These are phyloP conservation scores for Stentor coeruleus DNA, from an alignment of 73 alveolate species.

Conservation along the genomic window DNA sequence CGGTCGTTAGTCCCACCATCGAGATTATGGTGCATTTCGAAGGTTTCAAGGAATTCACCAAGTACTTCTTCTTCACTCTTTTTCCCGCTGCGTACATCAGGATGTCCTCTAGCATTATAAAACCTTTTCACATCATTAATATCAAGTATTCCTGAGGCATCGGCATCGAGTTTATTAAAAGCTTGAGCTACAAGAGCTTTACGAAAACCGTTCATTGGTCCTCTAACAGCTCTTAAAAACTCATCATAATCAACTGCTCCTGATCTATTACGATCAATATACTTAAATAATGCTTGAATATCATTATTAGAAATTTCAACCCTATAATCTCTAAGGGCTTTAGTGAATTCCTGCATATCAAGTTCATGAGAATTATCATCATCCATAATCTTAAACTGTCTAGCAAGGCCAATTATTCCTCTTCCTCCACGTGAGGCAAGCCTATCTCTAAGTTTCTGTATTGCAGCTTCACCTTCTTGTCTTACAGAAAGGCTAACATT, in stretches of 20 bases:
- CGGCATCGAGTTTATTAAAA: conserved; percentile 56
- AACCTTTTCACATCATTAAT: conserved; percentile 62
- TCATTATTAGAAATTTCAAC: conserved; percentile 55
- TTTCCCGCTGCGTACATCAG: conserved; percentile 77
- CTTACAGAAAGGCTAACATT: conserved; percentile 11
- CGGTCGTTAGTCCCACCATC: conserved; percentile 18
- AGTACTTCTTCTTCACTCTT: conserved; percentile 71
- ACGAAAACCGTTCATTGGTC: conserved; percentile 43
- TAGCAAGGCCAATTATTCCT: conserved; percentile 81
- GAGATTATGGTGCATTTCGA: conserved; percentile 38
- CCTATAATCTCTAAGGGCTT: conserved; percentile 62
- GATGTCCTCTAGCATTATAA: conserved; percentile 80
- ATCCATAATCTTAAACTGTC: conserved; percentile 76
- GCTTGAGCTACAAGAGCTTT: conserved; percentile 42
- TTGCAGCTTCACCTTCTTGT: conserved; percentile 37
- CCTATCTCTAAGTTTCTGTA: conserved; percentile 64
- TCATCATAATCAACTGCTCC: conserved; percentile 52
- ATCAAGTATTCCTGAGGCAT: conserved; percentile 73
- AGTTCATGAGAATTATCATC: conserved; percentile 73
- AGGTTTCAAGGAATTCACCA: conserved; percentile 41
- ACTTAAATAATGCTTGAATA: conserved; percentile 59
- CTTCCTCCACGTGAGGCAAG: conserved; percentile 79
- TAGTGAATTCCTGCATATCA: conserved; percentile 58
- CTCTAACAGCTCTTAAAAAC: conserved; percentile 49
- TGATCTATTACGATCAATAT: conserved; percentile 75